Evolutionary conservation across 2,329 filamentous ascomycete species (phyloP).

Genomic region (Hysterium pulicare): DNA sequence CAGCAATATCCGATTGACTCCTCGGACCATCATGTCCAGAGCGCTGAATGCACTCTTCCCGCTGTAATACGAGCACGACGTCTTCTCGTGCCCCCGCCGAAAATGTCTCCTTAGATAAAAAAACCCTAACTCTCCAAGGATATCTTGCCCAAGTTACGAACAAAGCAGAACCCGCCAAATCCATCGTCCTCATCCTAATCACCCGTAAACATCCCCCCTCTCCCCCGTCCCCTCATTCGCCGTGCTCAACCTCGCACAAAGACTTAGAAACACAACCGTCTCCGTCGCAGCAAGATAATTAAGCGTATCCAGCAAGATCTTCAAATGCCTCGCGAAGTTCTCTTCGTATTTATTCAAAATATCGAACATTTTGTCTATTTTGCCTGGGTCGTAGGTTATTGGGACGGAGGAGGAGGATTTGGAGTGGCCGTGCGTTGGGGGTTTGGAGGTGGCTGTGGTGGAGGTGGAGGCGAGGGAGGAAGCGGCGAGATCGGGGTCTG

Average conservation of each 20-base stretch:
- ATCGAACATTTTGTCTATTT: constrained; percentile 75
- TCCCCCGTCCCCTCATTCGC: constrained; percentile 63
- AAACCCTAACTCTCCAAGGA: too few relatives aligned
- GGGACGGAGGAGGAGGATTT: constrained; percentile 21
- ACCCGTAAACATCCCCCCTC: neutral
- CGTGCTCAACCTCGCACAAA: constrained; percentile 79
- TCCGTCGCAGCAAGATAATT: constrained; percentile 98
- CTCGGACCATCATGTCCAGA: too few relatives aligned
- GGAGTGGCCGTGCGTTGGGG: constrained; percentile 15
- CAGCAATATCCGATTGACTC: too few relatives aligned
- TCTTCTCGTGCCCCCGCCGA: too few relatives aligned
- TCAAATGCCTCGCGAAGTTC: constrained; percentile 87
- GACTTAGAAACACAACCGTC: constrained; percentile 85
- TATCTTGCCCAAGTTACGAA: too few relatives aligned
- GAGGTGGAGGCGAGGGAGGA: constrained; percentile 47
- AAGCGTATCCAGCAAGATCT: constrained; percentile 88
- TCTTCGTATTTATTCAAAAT: constrained; percentile 88
- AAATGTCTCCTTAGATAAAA: too few relatives aligned
- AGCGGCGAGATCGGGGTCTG: constrained; percentile 72
- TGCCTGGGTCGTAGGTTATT: constrained; percentile 54
- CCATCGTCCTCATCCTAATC: too few relatives aligned
- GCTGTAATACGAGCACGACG: too few relatives aligned
- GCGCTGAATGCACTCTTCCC: too few relatives aligned
- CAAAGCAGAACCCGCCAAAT: too few relatives aligned
- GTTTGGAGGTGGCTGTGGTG: constrained; percentile 11